Percentiles rank a stretch among this genome's conserved stretches.
phyloP scores from a whole-genome alignment of 2,329 filamentous ascomycete genomes.

The Aspergillus ruber region DNA sequence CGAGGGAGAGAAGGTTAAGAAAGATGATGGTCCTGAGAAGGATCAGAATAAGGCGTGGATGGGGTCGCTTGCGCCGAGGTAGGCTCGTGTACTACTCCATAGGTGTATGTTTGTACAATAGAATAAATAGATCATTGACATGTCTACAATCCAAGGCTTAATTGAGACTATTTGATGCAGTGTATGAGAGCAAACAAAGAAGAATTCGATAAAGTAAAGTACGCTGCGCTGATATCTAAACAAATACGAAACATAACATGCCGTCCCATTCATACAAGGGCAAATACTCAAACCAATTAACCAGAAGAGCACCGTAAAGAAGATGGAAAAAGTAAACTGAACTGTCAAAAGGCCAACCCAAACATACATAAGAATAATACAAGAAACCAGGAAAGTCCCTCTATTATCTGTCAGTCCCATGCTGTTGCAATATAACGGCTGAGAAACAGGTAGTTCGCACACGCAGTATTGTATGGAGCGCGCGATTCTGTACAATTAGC shows the following conservation, averaged over 20 bases:
- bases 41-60: conserved; percentile 25
- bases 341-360: not conserved
- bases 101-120: not conserved
- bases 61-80: conserved; percentile 24
- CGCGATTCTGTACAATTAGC: not conserved
- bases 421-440: no score
- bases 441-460: not conserved
- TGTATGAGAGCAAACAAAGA: conserved; percentile 1
- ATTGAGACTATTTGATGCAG: not conserved
- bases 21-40: not conserved
- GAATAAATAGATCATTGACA: not conserved
- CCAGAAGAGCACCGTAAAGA: conserved; percentile 12
- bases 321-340: conserved; percentile 5
- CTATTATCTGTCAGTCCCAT: no score
- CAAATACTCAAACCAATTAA: conserved; percentile 14
- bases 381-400: not conserved
- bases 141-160: not conserved
- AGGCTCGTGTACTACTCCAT: not conserved
- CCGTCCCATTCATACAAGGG: conserved; percentile 15
- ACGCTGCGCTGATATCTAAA: conserved; percentile 20
- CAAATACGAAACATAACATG: conserved; percentile 11
- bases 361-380: not conserved
- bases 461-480: not conserved
- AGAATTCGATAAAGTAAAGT: conserved; percentile 5
- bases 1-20: not conserved